Evolutionary conservation across 768 basidiomycete genomes (phyloP).

Genomic region (Boletellus sp.): DNA sequence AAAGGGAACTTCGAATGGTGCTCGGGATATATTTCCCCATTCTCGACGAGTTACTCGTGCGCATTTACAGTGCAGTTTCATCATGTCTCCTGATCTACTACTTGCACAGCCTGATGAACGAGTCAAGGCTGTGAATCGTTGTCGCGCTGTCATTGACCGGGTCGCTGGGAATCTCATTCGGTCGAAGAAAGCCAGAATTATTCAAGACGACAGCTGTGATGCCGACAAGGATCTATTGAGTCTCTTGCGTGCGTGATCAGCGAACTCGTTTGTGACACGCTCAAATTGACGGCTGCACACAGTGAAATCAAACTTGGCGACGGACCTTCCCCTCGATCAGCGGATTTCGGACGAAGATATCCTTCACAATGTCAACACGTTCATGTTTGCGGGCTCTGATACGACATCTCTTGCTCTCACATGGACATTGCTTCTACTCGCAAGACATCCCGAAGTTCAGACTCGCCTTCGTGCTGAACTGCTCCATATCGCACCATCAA

Average conservation of each 20-base stretch:
- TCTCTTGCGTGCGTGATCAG: slow-evolving; percentile 56
- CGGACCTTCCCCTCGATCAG: slow-evolving; percentile 62
- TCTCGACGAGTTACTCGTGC: slow-evolving; percentile 51
- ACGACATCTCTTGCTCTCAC: slow-evolving; percentile 79
- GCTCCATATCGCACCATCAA: slow-evolving; percentile 39
- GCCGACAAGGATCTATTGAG: slow-evolving; percentile 70
- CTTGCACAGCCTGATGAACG: slow-evolving; percentile 50
- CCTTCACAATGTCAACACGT: slow-evolving; percentile 80
- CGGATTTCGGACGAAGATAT: slow-evolving; percentile 87
- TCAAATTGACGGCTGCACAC: slow-evolving; percentile 8
- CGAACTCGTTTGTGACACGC: background rate
- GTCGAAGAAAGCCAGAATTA: slow-evolving; percentile 72
- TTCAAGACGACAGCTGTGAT: slow-evolving; percentile 53
- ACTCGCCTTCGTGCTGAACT: slow-evolving; percentile 69
- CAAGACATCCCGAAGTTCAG: slow-evolving; percentile 65
- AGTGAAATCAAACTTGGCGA: slow-evolving; percentile 84
- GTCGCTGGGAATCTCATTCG: slow-evolving; percentile 75
- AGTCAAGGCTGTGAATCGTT: slow-evolving; percentile 47
- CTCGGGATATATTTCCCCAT: slow-evolving; percentile 58
- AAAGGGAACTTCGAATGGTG: slow-evolving; percentile 41
- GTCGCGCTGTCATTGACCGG: slow-evolving; percentile 59
- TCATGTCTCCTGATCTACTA: background rate
- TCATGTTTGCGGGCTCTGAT: slow-evolving; percentile 89
- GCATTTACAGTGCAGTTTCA: slow-evolving; percentile 21
- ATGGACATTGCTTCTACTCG: slow-evolving; percentile 78